Percentiles rank a stretch among this genome's conserved stretches.
phyloP scores from a whole-genome alignment of 2,329 filamentous ascomycete genomes.

The Diaporthe sp. region DNA sequence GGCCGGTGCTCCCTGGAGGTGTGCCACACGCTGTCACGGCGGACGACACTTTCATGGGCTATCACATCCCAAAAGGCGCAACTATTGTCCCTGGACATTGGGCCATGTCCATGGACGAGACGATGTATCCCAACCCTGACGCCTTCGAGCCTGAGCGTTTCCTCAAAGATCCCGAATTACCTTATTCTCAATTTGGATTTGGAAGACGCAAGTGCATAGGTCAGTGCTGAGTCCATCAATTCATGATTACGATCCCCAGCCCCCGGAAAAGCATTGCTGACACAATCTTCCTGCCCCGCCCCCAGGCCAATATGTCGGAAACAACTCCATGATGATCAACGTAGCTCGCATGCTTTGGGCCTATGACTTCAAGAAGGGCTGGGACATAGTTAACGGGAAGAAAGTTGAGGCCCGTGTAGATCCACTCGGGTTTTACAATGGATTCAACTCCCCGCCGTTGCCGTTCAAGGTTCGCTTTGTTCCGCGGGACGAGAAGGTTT shows the following conservation, averaged over 20 bases:
- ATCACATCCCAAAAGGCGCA: constrained; percentile 60
- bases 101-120: constrained; percentile 55
- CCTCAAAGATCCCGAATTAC: constrained; percentile 35
- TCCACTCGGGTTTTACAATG: constrained; percentile 20
- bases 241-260: background rate
- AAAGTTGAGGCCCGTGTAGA: constrained; percentile 13
- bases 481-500: background rate
- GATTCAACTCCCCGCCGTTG: constrained; percentile 13
- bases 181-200: constrained; percentile 16
- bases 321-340: constrained; percentile 9
- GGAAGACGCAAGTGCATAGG: constrained; percentile 15
- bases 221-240: background rate
- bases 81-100: constrained; percentile 57
- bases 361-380: constrained; percentile 6
- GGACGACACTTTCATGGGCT: constrained; percentile 60
- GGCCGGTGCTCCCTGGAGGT: constrained; percentile 56
- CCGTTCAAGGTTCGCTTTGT: constrained; percentile 17
- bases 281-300: background rate
- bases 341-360: constrained; percentile 13
- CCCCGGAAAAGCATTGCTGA: background rate
- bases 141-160: constrained; percentile 59
- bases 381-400: constrained; percentile 5
- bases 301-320: constrained; percentile 2
- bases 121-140: constrained; percentile 59
- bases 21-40: constrained; percentile 58